These are phyloP conservation scores for Zymoseptoria tritici DNA, from an alignment of 2,329 filamentous ascomycete genomes.

Conservation along the genomic window DNA sequence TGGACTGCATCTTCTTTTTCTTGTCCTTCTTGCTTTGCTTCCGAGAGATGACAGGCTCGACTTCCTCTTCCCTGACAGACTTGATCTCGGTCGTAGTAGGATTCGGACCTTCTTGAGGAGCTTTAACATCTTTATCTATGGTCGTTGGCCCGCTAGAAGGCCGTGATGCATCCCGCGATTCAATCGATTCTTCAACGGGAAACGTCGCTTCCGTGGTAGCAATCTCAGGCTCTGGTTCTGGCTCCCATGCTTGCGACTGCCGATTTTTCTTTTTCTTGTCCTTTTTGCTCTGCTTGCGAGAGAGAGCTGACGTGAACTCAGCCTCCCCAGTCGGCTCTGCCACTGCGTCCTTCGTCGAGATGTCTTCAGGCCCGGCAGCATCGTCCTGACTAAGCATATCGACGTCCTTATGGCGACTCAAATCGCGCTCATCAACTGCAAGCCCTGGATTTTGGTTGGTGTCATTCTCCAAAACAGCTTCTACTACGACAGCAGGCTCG, in stretches of 20 bases:
- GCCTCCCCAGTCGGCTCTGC: neutral
- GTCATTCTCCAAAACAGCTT: neutral
- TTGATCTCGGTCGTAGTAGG: neutral
- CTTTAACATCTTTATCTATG: neutral
- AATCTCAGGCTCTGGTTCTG: constrained; percentile 4
- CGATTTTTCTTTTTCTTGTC: constrained; percentile 13
- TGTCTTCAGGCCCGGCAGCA: too few species aligned
- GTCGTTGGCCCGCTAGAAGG: neutral
- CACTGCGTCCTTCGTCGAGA: neutral
- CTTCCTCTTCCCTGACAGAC: neutral
- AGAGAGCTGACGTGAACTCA: neutral
- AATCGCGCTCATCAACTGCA: neutral
- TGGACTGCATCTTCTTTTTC: constrained; percentile 23
- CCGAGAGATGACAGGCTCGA: constrained; percentile 3
- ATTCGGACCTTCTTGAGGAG: neutral
- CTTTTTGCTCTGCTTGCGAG: constrained; percentile 21
- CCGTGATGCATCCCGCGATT: neutral
- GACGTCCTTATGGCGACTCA: neutral
- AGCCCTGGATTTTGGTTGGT: neutral
- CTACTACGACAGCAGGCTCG: neutral
- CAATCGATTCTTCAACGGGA: neutral
- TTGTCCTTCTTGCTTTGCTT: constrained; percentile 23
- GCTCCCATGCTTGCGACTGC: constrained; percentile 4
- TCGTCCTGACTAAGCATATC: neutral
- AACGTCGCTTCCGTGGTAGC: neutral